Conservation (phyloP, 2,329 filamentous ascomycete species). For the Penicillium sclerotiorum region DNA sequence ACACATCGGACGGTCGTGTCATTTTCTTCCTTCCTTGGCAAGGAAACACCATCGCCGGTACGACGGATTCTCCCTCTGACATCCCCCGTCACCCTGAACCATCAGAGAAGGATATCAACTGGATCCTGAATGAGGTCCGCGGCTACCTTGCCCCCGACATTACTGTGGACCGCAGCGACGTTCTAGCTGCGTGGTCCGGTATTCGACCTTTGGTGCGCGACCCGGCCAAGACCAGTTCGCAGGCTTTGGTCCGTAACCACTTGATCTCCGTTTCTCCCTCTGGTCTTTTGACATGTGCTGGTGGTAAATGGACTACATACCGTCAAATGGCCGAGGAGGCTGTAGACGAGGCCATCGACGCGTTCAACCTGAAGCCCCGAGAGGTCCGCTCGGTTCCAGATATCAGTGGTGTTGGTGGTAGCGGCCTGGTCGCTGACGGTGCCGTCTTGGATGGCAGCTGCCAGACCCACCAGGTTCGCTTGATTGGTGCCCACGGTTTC, state of each 20-base stretch:
- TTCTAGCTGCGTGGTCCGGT: slow-evolving; percentile 88
- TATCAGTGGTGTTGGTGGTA: slow-evolving; percentile 72
- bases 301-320: slow-evolving; percentile 92
- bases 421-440: slow-evolving; percentile 69
- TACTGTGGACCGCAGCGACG: slow-evolving; percentile 79
- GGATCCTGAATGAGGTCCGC: slow-evolving; percentile 82
- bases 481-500: slow-evolving; percentile 83
- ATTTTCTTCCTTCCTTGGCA: slow-evolving; percentile 96
- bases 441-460: slow-evolving; percentile 72
- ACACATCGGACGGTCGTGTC: slow-evolving; percentile 83
- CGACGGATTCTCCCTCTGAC: slow-evolving; percentile 75
- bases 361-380: slow-evolving; percentile 64
- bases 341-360: slow-evolving; percentile 75
- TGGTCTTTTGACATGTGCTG: slow-evolving; percentile 80
- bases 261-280: slow-evolving; percentile 77
- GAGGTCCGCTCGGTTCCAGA: slow-evolving; percentile 63
- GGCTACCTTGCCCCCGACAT: slow-evolving; percentile 83
- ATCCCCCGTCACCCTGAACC: slow-evolving; percentile 75
- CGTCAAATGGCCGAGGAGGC: slow-evolving; percentile 91
- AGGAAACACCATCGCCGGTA: slow-evolving; percentile 88
- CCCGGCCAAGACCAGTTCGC: slow-evolving; percentile 80
- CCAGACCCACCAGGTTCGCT: slow-evolving; percentile 79
- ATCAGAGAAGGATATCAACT: slow-evolving; percentile 81
- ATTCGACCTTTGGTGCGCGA: slow-evolving; percentile 85
- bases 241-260: slow-evolving; percentile 86